phyloP scores from a whole-genome alignment of 306 rosid species.

The Luffa aegyptiaca region DNA sequence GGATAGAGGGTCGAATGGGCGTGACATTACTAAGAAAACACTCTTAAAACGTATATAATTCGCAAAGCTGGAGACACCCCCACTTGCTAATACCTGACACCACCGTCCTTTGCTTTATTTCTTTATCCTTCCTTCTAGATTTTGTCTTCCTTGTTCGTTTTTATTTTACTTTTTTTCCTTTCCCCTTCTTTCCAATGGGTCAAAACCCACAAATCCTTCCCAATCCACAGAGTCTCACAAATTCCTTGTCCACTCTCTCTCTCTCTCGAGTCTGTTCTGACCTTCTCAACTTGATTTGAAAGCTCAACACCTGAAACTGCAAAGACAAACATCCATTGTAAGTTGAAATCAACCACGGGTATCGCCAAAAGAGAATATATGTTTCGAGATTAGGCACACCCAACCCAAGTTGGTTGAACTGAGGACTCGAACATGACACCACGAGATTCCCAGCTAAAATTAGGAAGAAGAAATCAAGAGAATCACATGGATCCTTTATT shows the following conservation, averaged over 20 bases:
- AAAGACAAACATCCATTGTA: neutral
- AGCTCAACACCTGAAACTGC: conserved; percentile 4
- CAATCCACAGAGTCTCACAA: neutral
- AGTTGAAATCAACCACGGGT: neutral
- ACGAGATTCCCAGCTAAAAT: neutral
- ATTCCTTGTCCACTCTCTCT: conserved; percentile 13
- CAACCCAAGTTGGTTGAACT: neutral
- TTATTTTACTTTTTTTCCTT: neutral
- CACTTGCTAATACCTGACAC: conserved; percentile 74
- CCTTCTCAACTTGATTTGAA: neutral
- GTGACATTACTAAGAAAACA: conserved; percentile 50
- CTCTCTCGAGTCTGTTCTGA: conserved; percentile 1
- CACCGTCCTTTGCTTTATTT: conserved; percentile 37
- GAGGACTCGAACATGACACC: neutral
- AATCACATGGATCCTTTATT: neutral
- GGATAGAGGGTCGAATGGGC: conserved; percentile 37
- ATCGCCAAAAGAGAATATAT: neutral
- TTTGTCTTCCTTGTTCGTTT: conserved; percentile 13
- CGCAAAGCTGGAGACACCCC: conserved; percentile 45
- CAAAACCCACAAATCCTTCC: neutral
- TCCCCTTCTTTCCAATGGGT: neutral
- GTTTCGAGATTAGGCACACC: neutral
- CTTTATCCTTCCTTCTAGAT: conserved; percentile 19
- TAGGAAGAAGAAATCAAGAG: conserved; percentile 1
- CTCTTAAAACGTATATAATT: conserved; percentile 23